phyloP scores from a whole-genome alignment of 2,329 filamentous ascomycete species.

The Alternaria metachromatica region DNA sequence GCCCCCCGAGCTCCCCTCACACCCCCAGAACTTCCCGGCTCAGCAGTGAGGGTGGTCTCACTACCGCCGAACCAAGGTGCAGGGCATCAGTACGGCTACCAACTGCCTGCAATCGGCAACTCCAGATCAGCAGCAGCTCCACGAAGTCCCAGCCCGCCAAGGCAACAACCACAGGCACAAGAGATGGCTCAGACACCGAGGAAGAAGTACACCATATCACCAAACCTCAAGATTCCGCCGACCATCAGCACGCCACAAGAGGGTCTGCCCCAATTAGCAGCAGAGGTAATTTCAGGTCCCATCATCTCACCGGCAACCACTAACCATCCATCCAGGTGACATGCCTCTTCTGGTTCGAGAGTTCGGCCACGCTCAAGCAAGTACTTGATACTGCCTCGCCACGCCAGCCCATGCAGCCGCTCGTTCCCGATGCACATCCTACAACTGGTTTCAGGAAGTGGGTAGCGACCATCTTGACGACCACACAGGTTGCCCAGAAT shows the following conservation, averaged over 20 bases:
- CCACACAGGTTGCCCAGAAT: slow-evolving; percentile 95
- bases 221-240: slow-evolving; percentile 45
- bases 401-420: slow-evolving; percentile 55
- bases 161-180: slow-evolving; percentile 25
- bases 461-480: slow-evolving; percentile 88
- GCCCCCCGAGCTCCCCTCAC: slow-evolving; percentile 40
- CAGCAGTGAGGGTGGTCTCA: slow-evolving; percentile 42
- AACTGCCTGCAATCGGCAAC: slow-evolving; percentile 46
- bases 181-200: slow-evolving; percentile 32
- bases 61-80: slow-evolving; percentile 35
- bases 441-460: slow-evolving; percentile 87
- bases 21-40: slow-evolving; percentile 42
- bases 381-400: slow-evolving; percentile 68
- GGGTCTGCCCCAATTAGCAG: slow-evolving; percentile 49
- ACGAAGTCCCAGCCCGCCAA: slow-evolving; percentile 30
- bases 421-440: slow-evolving; percentile 77
- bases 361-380: slow-evolving; percentile 75
- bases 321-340: slow-evolving; percentile 70
- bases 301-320: slow-evolving; percentile 6
- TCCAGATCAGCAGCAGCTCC: slow-evolving; percentile 38
- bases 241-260: slow-evolving; percentile 49
- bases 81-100: slow-evolving; percentile 42
- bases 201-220: slow-evolving; percentile 44
- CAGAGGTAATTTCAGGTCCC: slow-evolving; percentile 41
- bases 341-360: slow-evolving; percentile 97